These are phyloP conservation scores for Penicillium diatomitis DNA, from an alignment of 495 filamentous ascomycete species.

Conservation along the genomic window DNA sequence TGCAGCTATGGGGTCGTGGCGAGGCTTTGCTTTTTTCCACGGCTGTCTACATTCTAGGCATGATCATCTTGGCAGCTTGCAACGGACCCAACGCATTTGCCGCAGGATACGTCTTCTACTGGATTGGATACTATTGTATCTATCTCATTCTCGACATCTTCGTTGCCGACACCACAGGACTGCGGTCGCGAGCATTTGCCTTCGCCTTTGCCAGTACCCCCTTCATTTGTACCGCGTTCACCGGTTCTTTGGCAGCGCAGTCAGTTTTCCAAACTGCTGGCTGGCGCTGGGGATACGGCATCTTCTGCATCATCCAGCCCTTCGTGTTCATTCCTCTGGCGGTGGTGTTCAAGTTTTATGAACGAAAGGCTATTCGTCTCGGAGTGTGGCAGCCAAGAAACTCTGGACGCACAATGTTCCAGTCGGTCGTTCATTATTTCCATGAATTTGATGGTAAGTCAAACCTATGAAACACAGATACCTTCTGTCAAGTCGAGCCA, in stretches of 20 bases:
- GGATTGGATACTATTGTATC: slow-evolving; percentile 48
- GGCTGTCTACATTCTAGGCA: slow-evolving; percentile 26
- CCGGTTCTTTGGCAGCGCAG: slow-evolving; percentile 24
- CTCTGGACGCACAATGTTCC: slow-evolving; percentile 33
- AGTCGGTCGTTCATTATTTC: slow-evolving; percentile 44
- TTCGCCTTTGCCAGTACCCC: slow-evolving; percentile 54
- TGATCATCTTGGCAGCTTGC: slow-evolving; percentile 40
- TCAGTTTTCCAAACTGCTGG: slow-evolving; percentile 38
- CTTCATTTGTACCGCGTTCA: slow-evolving; percentile 41
- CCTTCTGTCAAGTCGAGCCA: too few species aligned
- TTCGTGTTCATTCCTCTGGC: slow-evolving; percentile 43
- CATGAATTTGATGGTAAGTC: slow-evolving; percentile 52
- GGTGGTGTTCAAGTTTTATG: slow-evolving; percentile 43
- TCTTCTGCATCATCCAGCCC: slow-evolving; percentile 50
- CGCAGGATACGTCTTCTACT: slow-evolving; percentile 45
- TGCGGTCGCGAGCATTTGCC: slow-evolving; percentile 53
- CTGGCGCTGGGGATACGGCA: slow-evolving; percentile 58
- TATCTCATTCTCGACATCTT: slow-evolving; percentile 50
- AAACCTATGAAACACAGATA: too few species aligned
- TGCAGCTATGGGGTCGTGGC: slow-evolving; percentile 57
- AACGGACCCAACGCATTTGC: slow-evolving; percentile 37
- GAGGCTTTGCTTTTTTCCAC: slow-evolving; percentile 41
- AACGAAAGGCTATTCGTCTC: slow-evolving; percentile 45
- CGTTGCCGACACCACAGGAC: slow-evolving; percentile 54
- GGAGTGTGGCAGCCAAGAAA: slow-evolving; percentile 25